Evolutionary conservation across 2,329 filamentous ascomycete species (phyloP).

Genomic region (Diaporthe helianthi): DNA sequence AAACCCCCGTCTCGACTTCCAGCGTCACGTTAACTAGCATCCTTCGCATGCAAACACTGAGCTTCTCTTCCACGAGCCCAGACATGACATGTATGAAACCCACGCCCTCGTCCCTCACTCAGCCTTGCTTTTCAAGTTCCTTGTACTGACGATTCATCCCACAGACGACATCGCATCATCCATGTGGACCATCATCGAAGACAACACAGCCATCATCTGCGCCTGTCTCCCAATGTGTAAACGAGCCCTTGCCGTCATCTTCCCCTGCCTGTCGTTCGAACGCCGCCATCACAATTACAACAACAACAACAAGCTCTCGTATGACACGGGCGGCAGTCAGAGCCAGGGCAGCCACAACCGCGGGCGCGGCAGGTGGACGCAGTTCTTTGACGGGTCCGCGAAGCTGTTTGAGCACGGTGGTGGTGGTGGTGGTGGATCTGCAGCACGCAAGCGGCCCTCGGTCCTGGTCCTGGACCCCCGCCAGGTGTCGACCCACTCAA

Average conservation of each 20-base stretch:
- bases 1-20: no score
- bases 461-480: background rate
- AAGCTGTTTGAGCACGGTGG: background rate
- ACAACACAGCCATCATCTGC: constrained; percentile 23
- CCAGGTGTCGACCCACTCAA: background rate
- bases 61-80: constrained; percentile 1
- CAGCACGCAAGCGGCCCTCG: background rate
- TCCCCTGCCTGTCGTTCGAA: background rate
- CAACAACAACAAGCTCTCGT: background rate
- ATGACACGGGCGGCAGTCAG: background rate
- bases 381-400: background rate
- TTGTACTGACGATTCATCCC: background rate
- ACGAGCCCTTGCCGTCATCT: background rate
- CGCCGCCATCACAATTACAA: background rate
- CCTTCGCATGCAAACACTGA: constrained; percentile 11
- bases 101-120: background rate
- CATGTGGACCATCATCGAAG: constrained; percentile 21
- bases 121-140: background rate
- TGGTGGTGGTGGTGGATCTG: no score
- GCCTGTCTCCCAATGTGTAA: constrained; percentile 3
- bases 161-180: constrained; percentile 14
- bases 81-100: background rate
- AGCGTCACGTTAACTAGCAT: constrained; percentile 18
- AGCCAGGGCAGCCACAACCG: background rate
- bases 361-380: background rate